Conservation (phyloP, 768 basidiomycete genomes). For the Pleurotus giganteus region DNA sequence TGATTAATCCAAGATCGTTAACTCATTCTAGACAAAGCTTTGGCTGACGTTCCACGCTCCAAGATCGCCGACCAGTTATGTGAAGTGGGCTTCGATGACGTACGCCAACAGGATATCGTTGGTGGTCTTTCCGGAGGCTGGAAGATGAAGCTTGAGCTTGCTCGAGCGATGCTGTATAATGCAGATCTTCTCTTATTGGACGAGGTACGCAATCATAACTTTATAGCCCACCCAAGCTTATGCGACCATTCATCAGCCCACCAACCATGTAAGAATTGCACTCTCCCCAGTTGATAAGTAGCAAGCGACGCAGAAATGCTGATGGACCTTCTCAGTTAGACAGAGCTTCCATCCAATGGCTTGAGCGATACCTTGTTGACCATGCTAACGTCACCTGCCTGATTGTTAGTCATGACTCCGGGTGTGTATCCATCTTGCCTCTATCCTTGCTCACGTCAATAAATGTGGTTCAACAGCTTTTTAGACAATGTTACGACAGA, state of each 20-base stretch:
- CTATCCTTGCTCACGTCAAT: constrained; percentile 10
- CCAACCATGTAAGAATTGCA: constrained; percentile 72
- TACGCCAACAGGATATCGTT: constrained; percentile 79
- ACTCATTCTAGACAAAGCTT: constrained; percentile 61
- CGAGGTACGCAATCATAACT: constrained; percentile 49
- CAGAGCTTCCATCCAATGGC: constrained; percentile 84
- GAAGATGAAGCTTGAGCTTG: constrained; percentile 99
- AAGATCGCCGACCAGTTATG: constrained; percentile 77
- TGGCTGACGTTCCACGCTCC: constrained; percentile 57
- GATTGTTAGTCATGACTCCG: constrained; percentile 95
- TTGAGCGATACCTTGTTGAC: constrained; percentile 82
- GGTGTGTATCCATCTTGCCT: constrained; percentile 45
- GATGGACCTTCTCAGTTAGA: constrained; percentile 53
- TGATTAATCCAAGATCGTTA: too few relatives aligned
- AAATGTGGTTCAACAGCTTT: constrained; percentile 56
- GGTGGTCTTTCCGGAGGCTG: constrained; percentile 94
- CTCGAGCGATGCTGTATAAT: constrained; percentile 95
- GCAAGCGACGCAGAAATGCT: too few relatives aligned
- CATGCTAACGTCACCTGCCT: constrained; percentile 87
- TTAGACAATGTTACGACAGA: constrained; percentile 94
- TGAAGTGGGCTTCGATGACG: constrained; percentile 91
- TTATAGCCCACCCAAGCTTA: constrained; percentile 9
- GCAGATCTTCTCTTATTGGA: constrained; percentile 84
- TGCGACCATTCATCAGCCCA: constrained; percentile 52
- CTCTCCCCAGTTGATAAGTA: constrained; percentile 15